These are phyloP conservation scores for Pythium coloratum DNA, from an alignment of 352 stramenopile genomes.

Conservation along the genomic window DNA sequence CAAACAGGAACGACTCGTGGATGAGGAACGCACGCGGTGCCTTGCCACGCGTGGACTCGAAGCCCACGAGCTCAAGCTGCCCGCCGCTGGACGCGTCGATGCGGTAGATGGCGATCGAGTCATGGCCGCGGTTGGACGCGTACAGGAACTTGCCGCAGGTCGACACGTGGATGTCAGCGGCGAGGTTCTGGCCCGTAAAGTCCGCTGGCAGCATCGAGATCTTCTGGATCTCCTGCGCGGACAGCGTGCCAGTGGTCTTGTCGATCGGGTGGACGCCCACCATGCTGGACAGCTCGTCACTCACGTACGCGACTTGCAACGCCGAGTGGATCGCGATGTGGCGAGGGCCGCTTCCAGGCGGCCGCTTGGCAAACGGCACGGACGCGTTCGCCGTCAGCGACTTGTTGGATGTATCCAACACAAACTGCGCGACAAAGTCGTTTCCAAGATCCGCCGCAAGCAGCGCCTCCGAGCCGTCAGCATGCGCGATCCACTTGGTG, in stretches of 20 bases:
- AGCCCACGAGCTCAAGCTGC: slow-evolving; percentile 30
- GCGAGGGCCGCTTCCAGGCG: slow-evolving; percentile 58
- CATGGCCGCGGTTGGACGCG: slow-evolving; percentile 48
- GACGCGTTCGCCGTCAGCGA: slow-evolving; percentile 41
- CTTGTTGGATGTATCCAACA: slow-evolving; percentile 37
- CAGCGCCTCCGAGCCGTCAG: slow-evolving; percentile 33
- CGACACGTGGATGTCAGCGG: slow-evolving; percentile 35
- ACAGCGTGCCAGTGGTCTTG: slow-evolving; percentile 40
- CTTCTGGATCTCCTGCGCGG: slow-evolving; percentile 45
- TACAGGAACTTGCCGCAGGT: slow-evolving; percentile 41
- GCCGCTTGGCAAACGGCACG: slow-evolving; percentile 41
- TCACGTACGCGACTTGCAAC: slow-evolving; percentile 59
- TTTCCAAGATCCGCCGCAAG: slow-evolving; percentile 70
- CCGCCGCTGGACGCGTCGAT: slow-evolving; percentile 28
- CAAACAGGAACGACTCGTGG: slow-evolving; percentile 33
- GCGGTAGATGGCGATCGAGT: slow-evolving; percentile 36
- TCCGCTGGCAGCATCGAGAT: slow-evolving; percentile 62
- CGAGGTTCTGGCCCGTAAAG: slow-evolving; percentile 42
- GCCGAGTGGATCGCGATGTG: slow-evolving; percentile 72
- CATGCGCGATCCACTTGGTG: slow-evolving; percentile 45
- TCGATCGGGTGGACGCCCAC: slow-evolving; percentile 65
- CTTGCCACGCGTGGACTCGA: slow-evolving; percentile 33
- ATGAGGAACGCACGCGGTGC: slow-evolving; percentile 41
- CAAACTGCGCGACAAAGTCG: slow-evolving; percentile 65
- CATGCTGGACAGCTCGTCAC: slow-evolving; percentile 66